Evolutionary conservation across 148 eudicot genomes (phyloP).

Genomic region (Fallopia convolvulus): DNA sequence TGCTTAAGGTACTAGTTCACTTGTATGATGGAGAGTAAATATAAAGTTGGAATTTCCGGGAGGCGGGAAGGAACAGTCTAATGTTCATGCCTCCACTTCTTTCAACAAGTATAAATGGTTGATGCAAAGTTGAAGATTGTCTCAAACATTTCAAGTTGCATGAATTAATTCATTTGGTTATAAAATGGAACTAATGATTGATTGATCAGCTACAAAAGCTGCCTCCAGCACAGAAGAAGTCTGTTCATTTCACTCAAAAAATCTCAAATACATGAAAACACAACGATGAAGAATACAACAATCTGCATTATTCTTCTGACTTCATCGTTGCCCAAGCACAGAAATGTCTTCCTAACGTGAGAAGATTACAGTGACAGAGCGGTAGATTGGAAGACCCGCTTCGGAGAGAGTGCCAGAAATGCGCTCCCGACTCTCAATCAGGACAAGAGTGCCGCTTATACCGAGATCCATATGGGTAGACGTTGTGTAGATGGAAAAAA

Average conservation of each 20-base stretch:
- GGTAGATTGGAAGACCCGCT: background rate
- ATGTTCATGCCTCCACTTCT: too few species aligned
- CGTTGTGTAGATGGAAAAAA: too few species aligned
- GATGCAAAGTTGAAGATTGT: background rate
- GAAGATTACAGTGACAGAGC: background rate
- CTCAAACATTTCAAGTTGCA: background rate
- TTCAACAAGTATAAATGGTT: background rate
- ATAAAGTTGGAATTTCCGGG: too few species aligned
- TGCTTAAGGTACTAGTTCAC: too few species aligned
- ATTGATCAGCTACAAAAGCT: background rate
- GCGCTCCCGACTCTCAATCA: too few species aligned
- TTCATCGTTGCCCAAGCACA: conserved; percentile 9
- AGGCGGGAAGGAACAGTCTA: too few species aligned
- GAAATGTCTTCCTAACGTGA: conserved; percentile 14
- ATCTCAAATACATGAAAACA: background rate
- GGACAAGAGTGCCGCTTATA: too few species aligned
- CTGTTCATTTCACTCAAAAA: background rate
- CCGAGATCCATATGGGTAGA: too few species aligned
- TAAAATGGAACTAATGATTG: background rate
- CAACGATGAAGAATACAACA: background rate
- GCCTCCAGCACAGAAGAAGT: background rate
- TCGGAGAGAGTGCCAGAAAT: too few species aligned
- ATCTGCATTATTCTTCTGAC: conserved; percentile 8
- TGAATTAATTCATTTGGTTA: background rate
- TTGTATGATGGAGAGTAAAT: too few species aligned